Conservation (phyloP, 352 stramenopile genomes). For the Phytophthora brassicae region DNA sequence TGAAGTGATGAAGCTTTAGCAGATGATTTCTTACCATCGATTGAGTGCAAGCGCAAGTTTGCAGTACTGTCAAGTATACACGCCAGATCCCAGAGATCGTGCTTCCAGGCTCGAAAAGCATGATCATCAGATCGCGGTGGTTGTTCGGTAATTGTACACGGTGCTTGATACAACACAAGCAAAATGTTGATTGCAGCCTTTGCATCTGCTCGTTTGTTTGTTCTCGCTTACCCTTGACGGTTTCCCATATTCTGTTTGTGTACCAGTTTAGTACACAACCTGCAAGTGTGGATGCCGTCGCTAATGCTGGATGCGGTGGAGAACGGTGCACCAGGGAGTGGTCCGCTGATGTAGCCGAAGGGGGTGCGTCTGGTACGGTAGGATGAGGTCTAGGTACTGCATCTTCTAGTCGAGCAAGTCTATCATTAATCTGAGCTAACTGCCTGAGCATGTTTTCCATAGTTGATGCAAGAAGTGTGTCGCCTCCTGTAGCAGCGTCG, state of each 20-base stretch:
- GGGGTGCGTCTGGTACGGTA: neutral
- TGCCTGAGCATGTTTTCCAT: slow-evolving; percentile 7
- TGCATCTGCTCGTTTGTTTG: slow-evolving; percentile 6
- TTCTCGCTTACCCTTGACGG: neutral
- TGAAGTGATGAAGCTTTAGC: neutral
- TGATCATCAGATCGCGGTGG: neutral
- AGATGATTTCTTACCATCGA: neutral
- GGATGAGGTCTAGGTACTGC: neutral
- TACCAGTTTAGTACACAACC: neutral
- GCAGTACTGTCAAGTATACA: neutral
- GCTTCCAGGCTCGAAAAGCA: neutral
- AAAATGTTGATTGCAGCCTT: slow-evolving; percentile 15
- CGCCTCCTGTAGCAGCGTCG: neutral
- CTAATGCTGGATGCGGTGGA: neutral
- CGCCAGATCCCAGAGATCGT: neutral
- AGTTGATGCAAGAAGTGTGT: slow-evolving; percentile 12
- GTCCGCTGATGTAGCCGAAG: no score
- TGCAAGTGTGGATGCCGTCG: slow-evolving; percentile 8
- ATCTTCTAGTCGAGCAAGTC: slow-evolving; percentile 1
- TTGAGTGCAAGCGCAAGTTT: neutral
- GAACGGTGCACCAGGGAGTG: neutral
- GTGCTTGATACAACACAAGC: slow-evolving; percentile 8
- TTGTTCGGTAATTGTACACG: neutral
- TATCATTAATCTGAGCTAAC: neutral
- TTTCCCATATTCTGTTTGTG: no score